Evolutionary conservation across 148 eudicot genomes (phyloP).

Genomic region (Gaultheria prostrata): DNA sequence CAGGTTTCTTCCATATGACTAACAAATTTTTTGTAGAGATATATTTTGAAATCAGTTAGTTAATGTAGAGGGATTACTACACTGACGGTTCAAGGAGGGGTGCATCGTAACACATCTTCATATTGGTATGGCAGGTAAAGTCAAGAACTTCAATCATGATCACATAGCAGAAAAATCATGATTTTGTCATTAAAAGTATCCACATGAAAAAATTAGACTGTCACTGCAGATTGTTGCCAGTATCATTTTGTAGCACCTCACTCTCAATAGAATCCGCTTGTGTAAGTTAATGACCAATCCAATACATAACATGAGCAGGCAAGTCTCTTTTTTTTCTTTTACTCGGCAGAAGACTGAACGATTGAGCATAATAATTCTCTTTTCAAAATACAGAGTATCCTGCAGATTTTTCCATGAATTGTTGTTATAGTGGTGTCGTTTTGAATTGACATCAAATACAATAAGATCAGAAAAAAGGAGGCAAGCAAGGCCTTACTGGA

Average conservation of each 20-base stretch:
- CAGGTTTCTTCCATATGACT: background rate
- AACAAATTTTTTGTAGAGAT: background rate
- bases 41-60: too few species aligned
- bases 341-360: background rate
- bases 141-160: background rate
- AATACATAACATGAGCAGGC: background rate
- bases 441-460: background rate
- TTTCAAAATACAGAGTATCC: background rate
- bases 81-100: background rate
- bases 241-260: background rate
- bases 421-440: background rate
- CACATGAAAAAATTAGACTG: background rate
- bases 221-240: background rate
- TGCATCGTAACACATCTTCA: background rate
- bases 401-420: background rate
- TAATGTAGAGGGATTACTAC: background rate
- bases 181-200: background rate
- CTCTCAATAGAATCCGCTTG: background rate
- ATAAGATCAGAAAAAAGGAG: background rate
- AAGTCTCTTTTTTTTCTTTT: background rate
- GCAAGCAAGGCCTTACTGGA: conserved; percentile 42
- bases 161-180: background rate
- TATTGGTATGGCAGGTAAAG: conserved; percentile 4
- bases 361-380: background rate
- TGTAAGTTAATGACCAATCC: background rate